Conservation (phyloP, 441 rosid genomes). For the Syzygium syzygioides region DNA sequence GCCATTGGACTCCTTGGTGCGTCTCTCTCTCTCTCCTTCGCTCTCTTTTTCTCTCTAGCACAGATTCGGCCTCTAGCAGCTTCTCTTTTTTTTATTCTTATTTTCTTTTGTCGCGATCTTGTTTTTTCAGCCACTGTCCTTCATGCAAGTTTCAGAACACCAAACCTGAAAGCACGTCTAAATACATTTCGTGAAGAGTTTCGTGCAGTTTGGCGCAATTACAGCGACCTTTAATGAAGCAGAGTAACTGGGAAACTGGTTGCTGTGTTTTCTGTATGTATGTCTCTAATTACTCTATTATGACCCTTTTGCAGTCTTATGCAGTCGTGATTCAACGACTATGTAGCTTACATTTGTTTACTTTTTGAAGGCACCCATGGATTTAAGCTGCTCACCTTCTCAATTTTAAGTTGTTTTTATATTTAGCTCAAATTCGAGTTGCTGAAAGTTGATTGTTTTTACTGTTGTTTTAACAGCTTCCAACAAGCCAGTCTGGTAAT, state of each 20-base stretch:
- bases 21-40: conserved; percentile 5
- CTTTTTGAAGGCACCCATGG: background rate
- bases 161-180: conserved; percentile 93
- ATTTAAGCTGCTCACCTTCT: background rate
- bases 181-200: conserved; percentile 97
- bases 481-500: background rate
- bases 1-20: conserved; percentile 81
- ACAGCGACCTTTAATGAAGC: conserved; percentile 71
- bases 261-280: background rate
- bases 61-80: background rate
- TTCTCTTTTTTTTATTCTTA: background rate
- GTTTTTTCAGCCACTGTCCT: conserved; percentile 57
- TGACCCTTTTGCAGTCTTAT: background rate
- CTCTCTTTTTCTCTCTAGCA: background rate
- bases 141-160: conserved; percentile 94
- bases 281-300: background rate
- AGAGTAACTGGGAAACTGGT: background rate
- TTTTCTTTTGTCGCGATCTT: background rate
- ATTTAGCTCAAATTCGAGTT: background rate
- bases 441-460: background rate
- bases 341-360: background rate
- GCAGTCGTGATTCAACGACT: background rate
- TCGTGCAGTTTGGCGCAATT: conserved; percentile 97
- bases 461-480: background rate
- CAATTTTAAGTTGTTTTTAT: background rate